phyloP scores from a whole-genome alignment of 106 monocot genomes.

The Apostasia ramifera region DNA sequence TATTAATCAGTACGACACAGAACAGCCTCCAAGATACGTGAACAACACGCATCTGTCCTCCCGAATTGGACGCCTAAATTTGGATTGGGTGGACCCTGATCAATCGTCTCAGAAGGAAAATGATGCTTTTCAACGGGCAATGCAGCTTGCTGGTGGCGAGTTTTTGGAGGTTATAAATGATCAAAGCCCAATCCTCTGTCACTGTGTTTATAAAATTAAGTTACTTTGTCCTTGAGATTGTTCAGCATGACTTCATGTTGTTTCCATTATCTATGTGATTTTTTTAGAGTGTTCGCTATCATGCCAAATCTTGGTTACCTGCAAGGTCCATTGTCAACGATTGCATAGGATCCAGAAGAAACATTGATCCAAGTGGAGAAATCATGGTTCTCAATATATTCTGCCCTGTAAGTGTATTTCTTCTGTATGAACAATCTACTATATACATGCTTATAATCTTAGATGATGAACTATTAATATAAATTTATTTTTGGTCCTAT shows the following conservation, averaged over 20 bases:
- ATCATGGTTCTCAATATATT: constrained; percentile 70
- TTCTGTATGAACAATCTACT: too few relatives aligned
- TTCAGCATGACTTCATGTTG: background rate
- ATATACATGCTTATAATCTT: too few relatives aligned
- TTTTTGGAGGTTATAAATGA: constrained; percentile 63
- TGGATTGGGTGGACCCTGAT: constrained; percentile 92
- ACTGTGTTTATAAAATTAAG: too few relatives aligned
- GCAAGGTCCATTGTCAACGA: constrained; percentile 77
- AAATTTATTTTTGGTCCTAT: too few relatives aligned
- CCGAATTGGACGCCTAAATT: constrained; percentile 71
- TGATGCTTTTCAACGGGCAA: constrained; percentile 81
- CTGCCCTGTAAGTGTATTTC: constrained; percentile 63
- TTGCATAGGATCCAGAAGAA: constrained; percentile 50
- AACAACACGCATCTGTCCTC: constrained; percentile 80
- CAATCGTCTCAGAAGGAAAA: constrained; percentile 90
- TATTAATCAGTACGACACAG: constrained; percentile 79
- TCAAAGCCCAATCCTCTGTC: background rate
- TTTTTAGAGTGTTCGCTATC: constrained; percentile 56
- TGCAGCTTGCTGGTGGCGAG: constrained; percentile 78
- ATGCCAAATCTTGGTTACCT: constrained; percentile 82
- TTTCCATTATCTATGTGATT: background rate
- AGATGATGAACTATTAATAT: too few relatives aligned
- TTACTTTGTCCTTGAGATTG: too few relatives aligned
- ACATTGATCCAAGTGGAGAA: constrained; percentile 74
- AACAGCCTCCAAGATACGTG: constrained; percentile 79